Evolutionary conservation across 495 filamentous ascomycete species (phyloP).

Genomic region (Penicillium simplicissimum): DNA sequence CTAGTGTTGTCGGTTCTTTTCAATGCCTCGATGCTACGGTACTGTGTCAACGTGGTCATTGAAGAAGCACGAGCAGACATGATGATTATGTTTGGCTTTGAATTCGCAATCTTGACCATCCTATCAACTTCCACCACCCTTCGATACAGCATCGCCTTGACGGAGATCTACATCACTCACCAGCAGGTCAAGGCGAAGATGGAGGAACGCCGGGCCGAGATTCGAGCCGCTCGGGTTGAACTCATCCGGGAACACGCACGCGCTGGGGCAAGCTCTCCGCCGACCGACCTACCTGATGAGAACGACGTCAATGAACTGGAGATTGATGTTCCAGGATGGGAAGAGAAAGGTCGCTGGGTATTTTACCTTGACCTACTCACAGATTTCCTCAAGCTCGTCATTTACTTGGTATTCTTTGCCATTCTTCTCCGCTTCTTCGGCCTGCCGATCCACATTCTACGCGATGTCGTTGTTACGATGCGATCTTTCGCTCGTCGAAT

Average conservation of each 20-base stretch:
- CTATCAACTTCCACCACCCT: slow-evolving; percentile 75
- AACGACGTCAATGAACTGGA: slow-evolving; percentile 90
- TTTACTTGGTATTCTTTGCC: slow-evolving; percentile 89
- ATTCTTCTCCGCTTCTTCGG: slow-evolving; percentile 93
- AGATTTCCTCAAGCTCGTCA: slow-evolving; percentile 85
- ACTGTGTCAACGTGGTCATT: slow-evolving; percentile 79
- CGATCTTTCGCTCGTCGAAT: slow-evolving; percentile 88
- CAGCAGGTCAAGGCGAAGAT: slow-evolving; percentile 66
- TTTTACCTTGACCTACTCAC: slow-evolving; percentile 86
- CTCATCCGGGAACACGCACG: slow-evolving; percentile 45
- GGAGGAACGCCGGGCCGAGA: slow-evolving; percentile 65
- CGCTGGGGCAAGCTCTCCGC: slow-evolving; percentile 32
- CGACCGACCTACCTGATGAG: slow-evolving; percentile 55
- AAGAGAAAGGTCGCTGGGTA: slow-evolving; percentile 91
- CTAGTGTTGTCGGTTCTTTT: slow-evolving; percentile 75
- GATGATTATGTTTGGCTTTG: slow-evolving; percentile 99
- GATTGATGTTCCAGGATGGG: slow-evolving; percentile 93
- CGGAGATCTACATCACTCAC: slow-evolving; percentile 72
- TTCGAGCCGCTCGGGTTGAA: slow-evolving; percentile 61
- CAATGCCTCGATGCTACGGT: slow-evolving; percentile 73
- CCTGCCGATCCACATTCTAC: slow-evolving; percentile 91
- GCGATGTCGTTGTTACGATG: slow-evolving; percentile 91
- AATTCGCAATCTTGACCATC: slow-evolving; percentile 85
- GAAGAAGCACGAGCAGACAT: slow-evolving; percentile 86
- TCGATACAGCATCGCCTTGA: slow-evolving; percentile 77